Evolutionary conservation across 1,284 basidiomycete species (phyloP), one percentile per base, ranked within the genome.

Genomic region (Austroboletus novae-zelandiae): DNA sequence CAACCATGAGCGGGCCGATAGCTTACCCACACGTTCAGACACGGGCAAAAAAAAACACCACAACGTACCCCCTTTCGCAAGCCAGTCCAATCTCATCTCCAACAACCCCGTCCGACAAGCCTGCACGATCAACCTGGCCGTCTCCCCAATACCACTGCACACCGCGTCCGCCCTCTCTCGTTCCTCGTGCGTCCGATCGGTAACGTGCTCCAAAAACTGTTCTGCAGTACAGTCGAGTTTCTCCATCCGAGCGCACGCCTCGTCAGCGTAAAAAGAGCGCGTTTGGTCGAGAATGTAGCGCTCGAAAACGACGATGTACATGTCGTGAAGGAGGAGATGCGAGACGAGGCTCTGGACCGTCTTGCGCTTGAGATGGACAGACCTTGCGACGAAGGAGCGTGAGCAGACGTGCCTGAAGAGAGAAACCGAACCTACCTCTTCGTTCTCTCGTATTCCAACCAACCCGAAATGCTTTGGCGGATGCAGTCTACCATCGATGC

Each of bases 371-470:
- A 57, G 45, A 48, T 75, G 70, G 35, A 57, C 44, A 32, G 51
- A 31, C 43, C 71, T 71, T 50, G 23, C 25, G 30, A 46, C 5
- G 37, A 18, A 7, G 61, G 52, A 56, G 37, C 35, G 17, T 44
- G 41, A 4, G 11, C 18, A 15, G 37, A 35, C 30, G 18, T 23
- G 11, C 14, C 23, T 6, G 27, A 51, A 7, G 18, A 31, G 25
- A 27, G 25, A 40, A 40, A 20, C 57, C 69, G 0, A n/a, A 75
- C 74, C 69, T 69, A 75, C 74, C 69, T 69, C n/a, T 72, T 61
- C 10, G 72, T 65, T 15, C 86, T 75, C 63, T 89, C 88, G 57
- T 62, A 74, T 2, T 68, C 65, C 4, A 79, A 62, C 86, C 89
- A 89, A 10, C 72, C 67, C 25, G 70, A 58, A 2, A 90, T 61